These are phyloP conservation scores for Metschnikowia lochheadii DNA, from an alignment of 805 yeast genomes.

Conservation along the genomic window DNA sequence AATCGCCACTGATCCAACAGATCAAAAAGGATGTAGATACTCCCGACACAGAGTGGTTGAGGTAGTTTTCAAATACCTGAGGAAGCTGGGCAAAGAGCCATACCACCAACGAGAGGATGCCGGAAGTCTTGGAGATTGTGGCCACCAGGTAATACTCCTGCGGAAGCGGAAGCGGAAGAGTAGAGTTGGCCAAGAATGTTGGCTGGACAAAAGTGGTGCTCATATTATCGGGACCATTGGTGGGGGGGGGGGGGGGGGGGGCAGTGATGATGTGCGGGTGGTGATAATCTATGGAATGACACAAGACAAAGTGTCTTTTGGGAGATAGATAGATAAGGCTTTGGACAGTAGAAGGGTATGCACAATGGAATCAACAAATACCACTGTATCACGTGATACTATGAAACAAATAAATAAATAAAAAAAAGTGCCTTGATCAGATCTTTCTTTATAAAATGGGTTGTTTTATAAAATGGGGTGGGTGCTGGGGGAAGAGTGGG, in stretches of 20 bases:
- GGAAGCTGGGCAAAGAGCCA: conserved; percentile 32
- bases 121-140: conserved; percentile 14
- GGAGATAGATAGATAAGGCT: neutral
- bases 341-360: neutral
- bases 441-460: too few relatives aligned
- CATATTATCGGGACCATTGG: conserved; percentile 5
- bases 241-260: too few relatives aligned
- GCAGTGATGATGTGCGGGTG: neutral
- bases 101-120: conserved; percentile 20
- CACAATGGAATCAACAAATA: too few relatives aligned
- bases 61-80: conserved; percentile 25
- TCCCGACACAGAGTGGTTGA: conserved; percentile 34
- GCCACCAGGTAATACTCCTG: conserved; percentile 12
- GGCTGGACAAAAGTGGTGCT: conserved; percentile 3
- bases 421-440: too few relatives aligned
- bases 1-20: conserved; percentile 37
- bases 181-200: conserved; percentile 5
- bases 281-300: neutral
- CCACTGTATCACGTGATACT: neutral
- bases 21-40: conserved; percentile 29
- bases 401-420: too few relatives aligned
- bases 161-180: conserved; percentile 9
- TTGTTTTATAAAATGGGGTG: too few relatives aligned
- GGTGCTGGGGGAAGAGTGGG: neutral
- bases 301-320: neutral